These are phyloP conservation scores for Singerocomus inundabilis DNA, from an alignment of 1,284 basidiomycete species.

Conservation along the genomic window DNA sequence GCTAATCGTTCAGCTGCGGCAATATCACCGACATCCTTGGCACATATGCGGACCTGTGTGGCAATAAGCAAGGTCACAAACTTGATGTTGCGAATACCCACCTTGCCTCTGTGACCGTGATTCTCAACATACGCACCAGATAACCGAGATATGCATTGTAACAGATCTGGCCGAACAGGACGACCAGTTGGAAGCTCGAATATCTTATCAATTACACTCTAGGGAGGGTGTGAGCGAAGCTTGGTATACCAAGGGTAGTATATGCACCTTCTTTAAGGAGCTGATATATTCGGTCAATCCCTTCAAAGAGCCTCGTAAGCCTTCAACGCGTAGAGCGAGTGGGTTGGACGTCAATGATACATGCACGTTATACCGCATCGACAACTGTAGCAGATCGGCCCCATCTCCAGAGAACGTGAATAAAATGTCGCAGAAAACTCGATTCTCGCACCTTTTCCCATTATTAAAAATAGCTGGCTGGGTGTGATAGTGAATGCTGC, in stretches of 20 bases:
- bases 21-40: conserved; percentile 42
- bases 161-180: conserved; percentile 42
- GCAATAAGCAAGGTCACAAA: conserved; percentile 1
- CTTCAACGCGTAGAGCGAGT: conserved; percentile 58
- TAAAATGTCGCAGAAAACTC: not conserved
- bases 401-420: conserved; percentile 50
- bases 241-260: not conserved
- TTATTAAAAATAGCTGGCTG: conserved; percentile 63
- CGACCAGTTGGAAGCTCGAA: conserved; percentile 47
- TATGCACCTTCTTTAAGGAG: conserved; percentile 48
- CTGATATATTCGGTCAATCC: conserved; percentile 44
- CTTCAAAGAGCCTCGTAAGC: conserved; percentile 48
- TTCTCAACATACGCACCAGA: conserved; percentile 62
- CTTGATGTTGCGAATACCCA: conserved; percentile 25
- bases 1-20: conserved; percentile 51
- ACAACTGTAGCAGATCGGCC: conserved; percentile 54
- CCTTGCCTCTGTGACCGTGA: conserved; percentile 44
- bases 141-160: conserved; percentile 65
- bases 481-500: conserved; percentile 57
- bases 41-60: conserved; percentile 53
- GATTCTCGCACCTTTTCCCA: conserved; percentile 60
- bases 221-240: not conserved
- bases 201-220: conserved; percentile 53
- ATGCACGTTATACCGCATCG: conserved; percentile 58
- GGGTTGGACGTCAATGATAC: conserved; percentile 57